Percentiles rank a stretch among this genome's conserved stretches.
Evolutionary conservation across 768 basidiomycete genomes (phyloP).

Genomic region (Kwoniella bestiolae): DNA sequence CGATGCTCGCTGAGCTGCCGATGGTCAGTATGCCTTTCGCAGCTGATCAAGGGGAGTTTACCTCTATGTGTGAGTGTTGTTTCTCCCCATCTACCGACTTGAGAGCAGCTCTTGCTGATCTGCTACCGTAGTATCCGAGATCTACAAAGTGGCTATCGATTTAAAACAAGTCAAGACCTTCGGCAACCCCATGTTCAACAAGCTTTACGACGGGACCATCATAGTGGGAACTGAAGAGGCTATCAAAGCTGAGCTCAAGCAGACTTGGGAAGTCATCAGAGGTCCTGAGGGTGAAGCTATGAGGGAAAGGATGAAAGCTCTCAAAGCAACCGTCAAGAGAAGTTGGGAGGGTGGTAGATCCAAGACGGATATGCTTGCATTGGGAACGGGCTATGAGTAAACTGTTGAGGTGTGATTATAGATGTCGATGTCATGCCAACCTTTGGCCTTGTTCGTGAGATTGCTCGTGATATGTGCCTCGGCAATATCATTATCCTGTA

Average conservation of each 20-base stretch:
- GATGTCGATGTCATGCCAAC: too few species aligned
- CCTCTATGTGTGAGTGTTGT: constrained; percentile 24
- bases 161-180: constrained; percentile 40
- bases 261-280: constrained; percentile 21
- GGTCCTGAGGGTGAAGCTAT: constrained; percentile 30
- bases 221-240: constrained; percentile 40
- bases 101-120: not conserved
- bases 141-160: constrained; percentile 30
- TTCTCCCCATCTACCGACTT: not conserved
- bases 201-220: constrained; percentile 35
- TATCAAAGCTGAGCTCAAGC: constrained; percentile 35
- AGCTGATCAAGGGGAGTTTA: constrained; percentile 42
- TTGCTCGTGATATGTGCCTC: too few species aligned
- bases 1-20: constrained; percentile 25
- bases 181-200: constrained; percentile 20
- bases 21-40: constrained; percentile 36
- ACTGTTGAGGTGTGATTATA: too few species aligned
- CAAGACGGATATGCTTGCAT: constrained; percentile 19
- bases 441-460: too few species aligned
- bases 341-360: constrained; percentile 27
- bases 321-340: constrained; percentile 17
- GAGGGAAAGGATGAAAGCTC: constrained; percentile 26
- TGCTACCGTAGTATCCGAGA: constrained; percentile 18
- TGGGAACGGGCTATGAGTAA: constrained; percentile 12
- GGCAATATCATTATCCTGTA: too few species aligned